Conservation (phyloP, 768 basidiomycete genomes). For the Tricholoma hemisulphureum region DNA sequence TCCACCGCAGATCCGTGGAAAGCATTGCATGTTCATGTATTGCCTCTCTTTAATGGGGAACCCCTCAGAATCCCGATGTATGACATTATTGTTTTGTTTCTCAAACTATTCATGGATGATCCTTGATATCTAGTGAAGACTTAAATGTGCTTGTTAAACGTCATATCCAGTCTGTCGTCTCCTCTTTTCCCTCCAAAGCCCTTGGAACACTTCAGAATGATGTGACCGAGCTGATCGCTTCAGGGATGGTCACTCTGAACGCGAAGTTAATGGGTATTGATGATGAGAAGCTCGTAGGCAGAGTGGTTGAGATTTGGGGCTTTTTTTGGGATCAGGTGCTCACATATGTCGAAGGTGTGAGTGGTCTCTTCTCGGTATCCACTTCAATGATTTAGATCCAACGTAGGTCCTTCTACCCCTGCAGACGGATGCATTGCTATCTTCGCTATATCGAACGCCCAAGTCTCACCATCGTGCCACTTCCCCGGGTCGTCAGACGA, state of each 20-base stretch:
- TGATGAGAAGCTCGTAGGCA: conserved; percentile 71
- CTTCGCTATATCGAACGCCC: conserved; percentile 64
- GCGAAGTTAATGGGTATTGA: conserved; percentile 76
- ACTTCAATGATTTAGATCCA: not conserved
- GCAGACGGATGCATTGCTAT: conserved; percentile 50
- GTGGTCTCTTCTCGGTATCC: conserved; percentile 25
- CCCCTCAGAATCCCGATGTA: conserved; percentile 82
- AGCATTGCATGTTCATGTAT: conserved; percentile 78
- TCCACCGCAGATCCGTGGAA: conserved; percentile 75
- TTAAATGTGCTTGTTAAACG: conserved; percentile 78
- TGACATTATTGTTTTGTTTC: conserved; percentile 20
- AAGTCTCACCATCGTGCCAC: conserved; percentile 53
- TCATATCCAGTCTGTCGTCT: conserved; percentile 73
- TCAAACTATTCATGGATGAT: not conserved
- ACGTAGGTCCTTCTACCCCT: conserved; percentile 35
- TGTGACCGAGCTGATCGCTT: conserved; percentile 76
- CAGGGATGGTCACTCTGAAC: conserved; percentile 91
- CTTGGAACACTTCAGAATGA: conserved; percentile 73
- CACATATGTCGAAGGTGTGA: conserved; percentile 83
- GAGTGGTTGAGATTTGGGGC: conserved; percentile 86
- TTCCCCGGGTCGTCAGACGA: conserved; percentile 48
- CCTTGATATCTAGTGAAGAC: conserved; percentile 62
- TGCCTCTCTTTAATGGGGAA: conserved; percentile 91
- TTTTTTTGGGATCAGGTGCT: conserved; percentile 93
- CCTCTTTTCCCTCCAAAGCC: conserved; percentile 72